These are phyloP conservation scores for Lodderomyces orthopsilosis DNA, from an alignment of 1,139 yeast genomes.

Conservation along the genomic window DNA sequence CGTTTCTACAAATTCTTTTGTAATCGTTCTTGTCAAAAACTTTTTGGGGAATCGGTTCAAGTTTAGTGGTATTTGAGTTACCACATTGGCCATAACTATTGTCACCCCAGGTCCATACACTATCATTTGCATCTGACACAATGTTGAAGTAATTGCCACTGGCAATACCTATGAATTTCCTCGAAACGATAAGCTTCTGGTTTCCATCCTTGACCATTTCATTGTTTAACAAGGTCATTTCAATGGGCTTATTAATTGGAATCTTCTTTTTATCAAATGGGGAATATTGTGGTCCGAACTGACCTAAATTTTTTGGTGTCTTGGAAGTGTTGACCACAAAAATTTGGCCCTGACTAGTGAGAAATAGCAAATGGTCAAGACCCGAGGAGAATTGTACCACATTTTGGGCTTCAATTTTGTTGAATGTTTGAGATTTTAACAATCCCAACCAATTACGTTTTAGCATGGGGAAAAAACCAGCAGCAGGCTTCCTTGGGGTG, in stretches of 20 bases:
- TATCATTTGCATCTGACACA: constrained; percentile 60
- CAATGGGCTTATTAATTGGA: constrained; percentile 30
- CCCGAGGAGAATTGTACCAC: constrained; percentile 61
- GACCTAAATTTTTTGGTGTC: constrained; percentile 56
- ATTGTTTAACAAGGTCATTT: constrained; percentile 36
- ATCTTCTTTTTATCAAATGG: constrained; percentile 44
- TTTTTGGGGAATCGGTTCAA: constrained; percentile 65
- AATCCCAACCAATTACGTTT: constrained; percentile 27
- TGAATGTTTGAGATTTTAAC: constrained; percentile 10
- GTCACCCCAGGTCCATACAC: constrained; percentile 80
- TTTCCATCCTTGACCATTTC: constrained; percentile 25
- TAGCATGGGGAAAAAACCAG: constrained; percentile 17
- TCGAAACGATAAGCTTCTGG: constrained; percentile 30
- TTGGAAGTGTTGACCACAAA: constrained; percentile 60
- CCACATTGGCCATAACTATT: constrained; percentile 84
- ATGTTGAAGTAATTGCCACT: constrained; percentile 74
- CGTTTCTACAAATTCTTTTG: constrained; percentile 18
- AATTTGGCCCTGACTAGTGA: constrained; percentile 62
- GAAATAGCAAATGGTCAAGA: constrained; percentile 58
- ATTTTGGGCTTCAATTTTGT: constrained; percentile 26
- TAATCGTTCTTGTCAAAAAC: constrained; percentile 33
- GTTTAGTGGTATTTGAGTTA: constrained; percentile 56
- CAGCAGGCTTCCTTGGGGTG: constrained; percentile 37
- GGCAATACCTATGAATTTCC: constrained; percentile 59
- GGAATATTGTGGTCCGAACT: constrained; percentile 75